phyloP scores from a whole-genome alignment of 2,329 filamentous ascomycete genomes.

The Colletotrichum horii region DNA sequence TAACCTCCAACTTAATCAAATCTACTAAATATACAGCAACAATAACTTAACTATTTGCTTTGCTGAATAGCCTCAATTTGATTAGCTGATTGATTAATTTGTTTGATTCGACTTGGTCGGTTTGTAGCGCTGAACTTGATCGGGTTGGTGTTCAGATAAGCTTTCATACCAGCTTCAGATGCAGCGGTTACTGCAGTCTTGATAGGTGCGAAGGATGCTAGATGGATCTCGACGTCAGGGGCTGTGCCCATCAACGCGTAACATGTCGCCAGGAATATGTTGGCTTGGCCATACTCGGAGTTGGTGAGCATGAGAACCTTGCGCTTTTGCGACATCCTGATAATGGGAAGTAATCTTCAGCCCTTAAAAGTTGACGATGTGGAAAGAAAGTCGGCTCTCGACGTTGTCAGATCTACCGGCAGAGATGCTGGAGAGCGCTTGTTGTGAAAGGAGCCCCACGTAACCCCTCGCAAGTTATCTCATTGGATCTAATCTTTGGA shows the following conservation, averaged over 20 bases:
- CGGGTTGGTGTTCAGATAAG: neutral
- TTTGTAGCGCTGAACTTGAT: no score
- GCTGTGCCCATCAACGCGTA: constrained; percentile 20
- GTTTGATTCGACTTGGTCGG: no score
- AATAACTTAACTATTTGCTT: no score
- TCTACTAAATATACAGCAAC: no score
- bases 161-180: neutral
- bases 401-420: no score
- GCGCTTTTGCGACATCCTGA: neutral
- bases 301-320: constrained; percentile 25
- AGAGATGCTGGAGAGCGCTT: neutral
- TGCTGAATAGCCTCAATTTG: no score
- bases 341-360: no score
- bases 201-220: constrained; percentile 6
- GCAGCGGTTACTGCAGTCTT: neutral
- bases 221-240: constrained; percentile 13
- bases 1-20: no score
- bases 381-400: no score
- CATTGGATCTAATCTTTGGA: neutral
- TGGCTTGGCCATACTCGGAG: constrained; percentile 27
- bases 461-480: neutral
- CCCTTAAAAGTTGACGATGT: no score
- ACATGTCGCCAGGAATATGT: constrained; percentile 26
- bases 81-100: no score
- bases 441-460: neutral